Evolutionary conservation across 805 yeast genomes (phyloP).

Genomic region (Gaillardinia entomophila): DNA sequence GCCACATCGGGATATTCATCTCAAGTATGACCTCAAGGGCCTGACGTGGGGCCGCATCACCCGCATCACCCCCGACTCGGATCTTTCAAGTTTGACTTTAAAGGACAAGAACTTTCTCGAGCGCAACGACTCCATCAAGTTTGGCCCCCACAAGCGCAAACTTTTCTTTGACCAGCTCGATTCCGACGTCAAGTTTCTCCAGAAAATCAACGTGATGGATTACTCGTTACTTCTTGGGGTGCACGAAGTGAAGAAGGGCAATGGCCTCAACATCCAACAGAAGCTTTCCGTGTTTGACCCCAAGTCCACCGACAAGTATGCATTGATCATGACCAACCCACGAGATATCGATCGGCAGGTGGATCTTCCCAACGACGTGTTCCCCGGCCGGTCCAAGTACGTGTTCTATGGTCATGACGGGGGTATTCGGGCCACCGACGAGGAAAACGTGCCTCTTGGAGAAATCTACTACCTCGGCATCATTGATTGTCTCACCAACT

Average conservation of each 20-base stretch:
- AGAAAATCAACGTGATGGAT: slow-evolving; percentile 86
- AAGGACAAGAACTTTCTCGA: slow-evolving; percentile 91
- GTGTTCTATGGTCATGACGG: slow-evolving; percentile 77
- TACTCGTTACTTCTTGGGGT: slow-evolving; percentile 86
- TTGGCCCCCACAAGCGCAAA: slow-evolving; percentile 67
- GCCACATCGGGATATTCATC: slow-evolving; percentile 80
- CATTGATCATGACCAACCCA: slow-evolving; percentile 43
- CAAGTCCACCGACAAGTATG: slow-evolving; percentile 29
- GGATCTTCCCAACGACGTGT: slow-evolving; percentile 40
- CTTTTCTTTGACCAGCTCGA: slow-evolving; percentile 64
- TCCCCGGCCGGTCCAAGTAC: slow-evolving; percentile 44
- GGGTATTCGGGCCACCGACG: slow-evolving; percentile 73
- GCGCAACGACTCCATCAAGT: slow-evolving; percentile 51
- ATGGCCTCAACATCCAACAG: slow-evolving; percentile 28
- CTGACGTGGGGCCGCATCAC: slow-evolving; percentile 79
- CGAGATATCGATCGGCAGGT: slow-evolving; percentile 32
- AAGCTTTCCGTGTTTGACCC: slow-evolving; percentile 43
- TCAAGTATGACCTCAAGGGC: slow-evolving; percentile 88
- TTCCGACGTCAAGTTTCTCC: slow-evolving; percentile 67
- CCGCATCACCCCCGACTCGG: slow-evolving; percentile 22
- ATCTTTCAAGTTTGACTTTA: slow-evolving; percentile 42
- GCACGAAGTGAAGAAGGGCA: slow-evolving; percentile 66
- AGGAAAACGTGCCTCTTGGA: slow-evolving; percentile 50
- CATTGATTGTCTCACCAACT: slow-evolving; percentile 87
- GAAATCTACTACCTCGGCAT: slow-evolving; percentile 86